Conservation (phyloP, 257 asterid species). For the Penstemon barbatus region DNA sequence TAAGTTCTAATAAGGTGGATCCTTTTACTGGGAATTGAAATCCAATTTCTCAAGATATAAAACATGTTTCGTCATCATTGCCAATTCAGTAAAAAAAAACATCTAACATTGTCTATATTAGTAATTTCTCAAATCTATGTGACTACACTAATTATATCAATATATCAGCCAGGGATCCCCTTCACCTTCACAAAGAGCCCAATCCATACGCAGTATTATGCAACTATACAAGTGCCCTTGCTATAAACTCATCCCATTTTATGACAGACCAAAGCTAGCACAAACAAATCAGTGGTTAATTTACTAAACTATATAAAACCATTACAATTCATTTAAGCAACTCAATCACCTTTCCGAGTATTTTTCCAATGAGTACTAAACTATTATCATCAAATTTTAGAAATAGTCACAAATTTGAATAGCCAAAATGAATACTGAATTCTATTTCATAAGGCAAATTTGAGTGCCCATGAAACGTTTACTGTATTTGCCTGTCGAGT, state of each 20-base stretch:
- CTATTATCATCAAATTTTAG: conserved; percentile 2
- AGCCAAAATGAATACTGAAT: not conserved
- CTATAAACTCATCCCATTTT: not conserved
- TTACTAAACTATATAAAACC: no score
- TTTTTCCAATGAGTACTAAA: not conserved
- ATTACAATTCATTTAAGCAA: no score
- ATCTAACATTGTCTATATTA: not conserved
- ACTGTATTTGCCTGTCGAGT: no score
- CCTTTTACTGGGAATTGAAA: not conserved
- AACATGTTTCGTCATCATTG: not conserved
- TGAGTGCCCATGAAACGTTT: no score
- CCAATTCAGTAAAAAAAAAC: not conserved
- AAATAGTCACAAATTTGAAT: conserved; percentile 2
- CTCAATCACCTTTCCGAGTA: no score
- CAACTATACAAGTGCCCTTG: not conserved
- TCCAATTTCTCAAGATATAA: conserved; percentile 1
- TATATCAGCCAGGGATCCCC: not conserved
- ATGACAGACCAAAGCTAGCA: no score
- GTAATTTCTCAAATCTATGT: conserved; percentile 1
- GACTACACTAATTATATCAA: not conserved
- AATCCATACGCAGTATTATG: not conserved
- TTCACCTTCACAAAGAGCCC: not conserved
- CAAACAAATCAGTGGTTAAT: no score
- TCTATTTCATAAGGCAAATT: no score
- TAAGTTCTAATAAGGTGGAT: not conserved